Conservation (phyloP, 75 land plant genomes). For the Adiantum capillusveneris region DNA sequence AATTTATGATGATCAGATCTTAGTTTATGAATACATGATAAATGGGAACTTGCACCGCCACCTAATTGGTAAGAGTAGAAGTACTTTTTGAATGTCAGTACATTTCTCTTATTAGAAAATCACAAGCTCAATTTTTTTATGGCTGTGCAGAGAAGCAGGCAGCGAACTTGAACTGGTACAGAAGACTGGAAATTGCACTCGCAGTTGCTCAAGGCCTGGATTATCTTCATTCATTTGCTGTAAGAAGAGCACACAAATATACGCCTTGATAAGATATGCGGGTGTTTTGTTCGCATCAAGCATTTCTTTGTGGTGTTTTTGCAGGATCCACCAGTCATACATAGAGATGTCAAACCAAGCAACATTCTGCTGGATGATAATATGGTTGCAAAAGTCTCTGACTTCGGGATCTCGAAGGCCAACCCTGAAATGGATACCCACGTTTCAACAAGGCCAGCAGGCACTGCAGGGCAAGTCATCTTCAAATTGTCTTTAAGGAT, state of each 20-base stretch:
- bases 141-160: background rate
- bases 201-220: constrained; percentile 37
- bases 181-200: constrained; percentile 28
- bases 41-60: constrained; percentile 33
- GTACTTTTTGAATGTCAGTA: background rate
- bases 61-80: constrained; percentile 14
- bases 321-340: constrained; percentile 32
- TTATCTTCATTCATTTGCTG: constrained; percentile 35
- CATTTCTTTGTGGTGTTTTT: too few relatives aligned
- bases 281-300: too few relatives aligned
- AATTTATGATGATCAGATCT: constrained; percentile 18
- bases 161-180: constrained; percentile 23
- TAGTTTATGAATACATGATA: constrained; percentile 44
- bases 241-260: constrained; percentile 11
- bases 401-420: constrained; percentile 36
- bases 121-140: too few relatives aligned
- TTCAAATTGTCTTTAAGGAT: too few relatives aligned
- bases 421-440: constrained; percentile 28
- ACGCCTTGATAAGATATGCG: background rate
- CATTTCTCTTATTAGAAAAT: too few relatives aligned
- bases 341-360: constrained; percentile 34
- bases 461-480: constrained; percentile 35
- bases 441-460: constrained; percentile 35
- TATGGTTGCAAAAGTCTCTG: constrained; percentile 28
- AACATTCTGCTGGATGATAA: constrained; percentile 29